A percentile compares a stretch with the other conserved stretches of the same genome.
Conservation (phyloP, 2,329 filamentous ascomycete genomes). For the Xylaria digitata region DNA sequence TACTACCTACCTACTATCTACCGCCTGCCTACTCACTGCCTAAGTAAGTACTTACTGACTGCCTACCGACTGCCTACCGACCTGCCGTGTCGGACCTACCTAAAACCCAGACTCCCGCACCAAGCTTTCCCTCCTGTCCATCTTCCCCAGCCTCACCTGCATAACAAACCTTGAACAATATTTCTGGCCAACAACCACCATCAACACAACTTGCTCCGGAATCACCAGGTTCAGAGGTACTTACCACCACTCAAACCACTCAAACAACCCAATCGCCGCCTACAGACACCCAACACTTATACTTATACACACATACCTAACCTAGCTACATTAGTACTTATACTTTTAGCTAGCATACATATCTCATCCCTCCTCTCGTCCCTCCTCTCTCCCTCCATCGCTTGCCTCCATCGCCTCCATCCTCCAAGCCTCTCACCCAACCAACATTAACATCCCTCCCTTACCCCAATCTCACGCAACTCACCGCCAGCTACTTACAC, state of each 20-base stretch:
- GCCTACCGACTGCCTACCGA: too few relatives aligned
- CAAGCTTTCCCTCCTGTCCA: neutral
- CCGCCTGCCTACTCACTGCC: too few relatives aligned
- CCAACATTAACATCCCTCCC: neutral
- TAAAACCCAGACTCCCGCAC: neutral
- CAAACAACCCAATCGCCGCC: neutral
- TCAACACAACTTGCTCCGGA: neutral
- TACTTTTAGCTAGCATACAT: too few relatives aligned
- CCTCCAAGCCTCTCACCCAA: neutral
- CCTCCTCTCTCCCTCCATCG: neutral
- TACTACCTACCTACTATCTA: too few relatives aligned
- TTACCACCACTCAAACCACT: neutral
- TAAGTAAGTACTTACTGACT: too few relatives aligned
- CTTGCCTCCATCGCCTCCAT: too few relatives aligned
- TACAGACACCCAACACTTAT: neutral
- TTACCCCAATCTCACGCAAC: conserved; percentile 28
- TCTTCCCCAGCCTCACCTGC: conserved; percentile 36
- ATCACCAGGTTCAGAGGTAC: neutral
- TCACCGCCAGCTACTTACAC: conserved; percentile 18
- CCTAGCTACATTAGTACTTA: neutral
- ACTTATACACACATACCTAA: neutral
- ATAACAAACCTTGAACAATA: neutral
- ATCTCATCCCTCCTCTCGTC: neutral
- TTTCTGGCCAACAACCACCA: conserved; percentile 2
- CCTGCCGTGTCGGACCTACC: neutral